phyloP scores from a whole-genome alignment of 306 rosid species.

The Gynostemma pentaphyllum region DNA sequence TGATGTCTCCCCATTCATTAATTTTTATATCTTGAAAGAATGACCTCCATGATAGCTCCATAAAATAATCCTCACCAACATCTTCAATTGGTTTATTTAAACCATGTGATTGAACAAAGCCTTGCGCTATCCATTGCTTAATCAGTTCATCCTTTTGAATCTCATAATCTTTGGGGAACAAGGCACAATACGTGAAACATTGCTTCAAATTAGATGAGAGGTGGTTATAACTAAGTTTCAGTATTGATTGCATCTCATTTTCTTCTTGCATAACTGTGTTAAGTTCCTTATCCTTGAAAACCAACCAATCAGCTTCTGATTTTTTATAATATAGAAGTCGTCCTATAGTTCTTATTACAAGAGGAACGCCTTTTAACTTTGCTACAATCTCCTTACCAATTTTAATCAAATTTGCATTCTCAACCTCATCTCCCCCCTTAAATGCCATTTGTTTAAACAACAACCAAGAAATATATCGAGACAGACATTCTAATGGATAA shows the following conservation, averaged over 20 bases:
- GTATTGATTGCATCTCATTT: slow-evolving; percentile 15
- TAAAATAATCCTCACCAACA: slow-evolving; percentile 25
- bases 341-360: too few species aligned
- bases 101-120: slow-evolving; percentile 19
- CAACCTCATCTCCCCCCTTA: too few species aligned
- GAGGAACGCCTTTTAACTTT: too few species aligned
- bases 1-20: not conserved
- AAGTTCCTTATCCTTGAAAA: slow-evolving; percentile 22
- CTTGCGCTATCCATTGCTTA: slow-evolving; percentile 31
- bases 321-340: slow-evolving; percentile 15
- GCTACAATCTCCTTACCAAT: too few species aligned
- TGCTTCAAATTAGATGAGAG: slow-evolving; percentile 26
- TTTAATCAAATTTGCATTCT: too few species aligned
- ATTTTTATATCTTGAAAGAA: slow-evolving; percentile 13
- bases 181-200: slow-evolving; percentile 27
- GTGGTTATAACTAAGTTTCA: slow-evolving; percentile 6
- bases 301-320: slow-evolving; percentile 18
- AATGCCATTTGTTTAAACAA: too few species aligned
- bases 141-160: slow-evolving; percentile 13
- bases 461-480: too few species aligned
- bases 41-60: slow-evolving; percentile 24
- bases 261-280: slow-evolving; percentile 5
- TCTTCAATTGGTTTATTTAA: slow-evolving; percentile 22
- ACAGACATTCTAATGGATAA: too few species aligned
- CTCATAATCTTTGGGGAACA: slow-evolving; percentile 24